Evolutionary conservation across 306 rosid species (phyloP).

Genomic region (Arachis stenosperma): DNA sequence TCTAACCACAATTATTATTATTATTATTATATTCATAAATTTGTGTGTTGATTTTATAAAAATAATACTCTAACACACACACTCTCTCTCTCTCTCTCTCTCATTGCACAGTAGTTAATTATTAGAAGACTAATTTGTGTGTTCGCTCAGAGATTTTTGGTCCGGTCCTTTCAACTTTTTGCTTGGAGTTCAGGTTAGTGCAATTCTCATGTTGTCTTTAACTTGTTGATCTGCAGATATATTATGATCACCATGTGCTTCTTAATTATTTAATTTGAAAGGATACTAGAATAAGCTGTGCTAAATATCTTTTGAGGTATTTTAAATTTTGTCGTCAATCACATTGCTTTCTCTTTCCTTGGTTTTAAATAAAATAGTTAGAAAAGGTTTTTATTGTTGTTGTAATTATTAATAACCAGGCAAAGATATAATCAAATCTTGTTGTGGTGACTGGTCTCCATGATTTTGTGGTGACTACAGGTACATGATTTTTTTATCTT

Average conservation of each 20-base stretch:
- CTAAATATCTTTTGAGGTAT: slow-evolving; percentile 84
- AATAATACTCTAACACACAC: no score
- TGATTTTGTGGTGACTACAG: neutral
- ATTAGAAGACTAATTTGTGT: no score
- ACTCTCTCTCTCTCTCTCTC: no score
- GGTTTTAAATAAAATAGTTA: neutral
- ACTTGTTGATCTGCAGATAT: slow-evolving; percentile 65
- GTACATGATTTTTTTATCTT: neutral
- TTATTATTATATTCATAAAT: no score
- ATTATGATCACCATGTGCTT: slow-evolving; percentile 90
- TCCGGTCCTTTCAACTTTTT: no score
- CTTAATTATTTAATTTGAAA: slow-evolving; percentile 90
- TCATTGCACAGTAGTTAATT: no score
- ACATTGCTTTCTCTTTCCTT: neutral
- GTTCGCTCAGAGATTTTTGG: no score
- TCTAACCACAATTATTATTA: no score
- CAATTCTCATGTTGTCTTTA: slow-evolving; percentile 6
- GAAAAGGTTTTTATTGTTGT: neutral
- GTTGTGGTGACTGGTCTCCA: slow-evolving; percentile 17
- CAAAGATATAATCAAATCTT: slow-evolving; percentile 18
- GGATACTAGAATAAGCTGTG: slow-evolving; percentile 82
- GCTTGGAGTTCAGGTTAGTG: no score
- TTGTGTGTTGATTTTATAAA: no score
- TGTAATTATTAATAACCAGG: slow-evolving; percentile 14
- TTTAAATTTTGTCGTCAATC: neutral